Percentiles rank a stretch among this genome's conserved stretches.
Evolutionary conservation across 148 eudicot species (phyloP).

Genomic region (Gaultheria prostrata): DNA sequence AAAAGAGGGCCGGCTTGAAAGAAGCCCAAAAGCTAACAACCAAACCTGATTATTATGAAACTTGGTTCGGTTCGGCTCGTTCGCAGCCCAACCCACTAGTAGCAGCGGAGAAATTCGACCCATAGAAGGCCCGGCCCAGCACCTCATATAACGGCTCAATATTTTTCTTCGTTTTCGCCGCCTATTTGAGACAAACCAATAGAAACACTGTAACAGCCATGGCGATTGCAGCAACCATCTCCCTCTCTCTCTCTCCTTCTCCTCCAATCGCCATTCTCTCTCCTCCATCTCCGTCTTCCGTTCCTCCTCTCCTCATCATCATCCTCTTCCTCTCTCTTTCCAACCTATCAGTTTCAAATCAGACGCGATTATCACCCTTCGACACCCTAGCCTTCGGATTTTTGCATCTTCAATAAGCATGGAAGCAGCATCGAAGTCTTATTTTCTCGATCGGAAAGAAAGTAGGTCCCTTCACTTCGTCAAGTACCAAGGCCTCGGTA

Average conservation of each 20-base stretch:
- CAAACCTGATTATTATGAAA: too few relatives aligned
- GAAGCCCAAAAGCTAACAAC: too few relatives aligned
- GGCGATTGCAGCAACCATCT: slow-evolving; percentile 46
- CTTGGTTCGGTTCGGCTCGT: too few relatives aligned
- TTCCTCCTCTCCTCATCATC: too few relatives aligned
- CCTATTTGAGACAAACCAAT: too few relatives aligned
- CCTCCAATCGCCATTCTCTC: slow-evolving; percentile 24
- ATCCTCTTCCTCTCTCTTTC: slow-evolving; percentile 19
- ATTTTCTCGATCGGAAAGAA: slow-evolving; percentile 69
- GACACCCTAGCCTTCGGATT: slow-evolving; percentile 30
- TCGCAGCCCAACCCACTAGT: too few relatives aligned
- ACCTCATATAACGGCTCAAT: too few relatives aligned
- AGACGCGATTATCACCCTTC: slow-evolving; percentile 6
- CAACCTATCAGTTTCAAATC: slow-evolving; percentile 24
- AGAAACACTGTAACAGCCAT: too few relatives aligned
- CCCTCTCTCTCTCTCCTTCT: slow-evolving; percentile 39
- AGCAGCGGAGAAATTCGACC: too few relatives aligned
- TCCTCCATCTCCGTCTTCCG: slow-evolving; percentile 15
- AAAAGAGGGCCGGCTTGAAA: too few relatives aligned
- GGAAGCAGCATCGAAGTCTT: slow-evolving; percentile 30
- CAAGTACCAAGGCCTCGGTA: slow-evolving; percentile 98
- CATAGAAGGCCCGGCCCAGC: too few relatives aligned
- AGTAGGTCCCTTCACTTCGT: slow-evolving; percentile 71
- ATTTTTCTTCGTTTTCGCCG: too few relatives aligned
- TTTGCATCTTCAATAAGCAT: slow-evolving; percentile 50